Evolutionary conservation across 139 green algal species (phyloP).

Genomic region (Chlamydomonas sp.): DNA sequence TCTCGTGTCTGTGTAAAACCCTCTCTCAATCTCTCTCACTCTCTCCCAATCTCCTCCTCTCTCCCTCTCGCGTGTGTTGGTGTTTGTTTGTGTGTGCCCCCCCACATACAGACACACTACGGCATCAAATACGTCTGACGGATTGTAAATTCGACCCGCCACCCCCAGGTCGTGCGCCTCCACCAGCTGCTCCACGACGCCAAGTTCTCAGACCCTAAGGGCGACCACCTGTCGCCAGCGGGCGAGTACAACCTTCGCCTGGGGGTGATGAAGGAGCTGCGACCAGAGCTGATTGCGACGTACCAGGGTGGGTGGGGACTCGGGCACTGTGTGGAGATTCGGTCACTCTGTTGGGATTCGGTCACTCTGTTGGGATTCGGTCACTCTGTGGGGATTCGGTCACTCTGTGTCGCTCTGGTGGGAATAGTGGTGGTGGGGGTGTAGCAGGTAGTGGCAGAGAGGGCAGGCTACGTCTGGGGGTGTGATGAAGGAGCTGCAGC

Average conservation of each 20-base stretch:
- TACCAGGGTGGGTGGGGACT: constrained; percentile 48
- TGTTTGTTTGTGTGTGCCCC: not conserved
- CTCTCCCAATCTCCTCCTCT: not conserved
- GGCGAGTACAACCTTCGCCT: constrained; percentile 97
- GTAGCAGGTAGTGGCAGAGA: no score
- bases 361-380: no score
- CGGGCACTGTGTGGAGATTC: no score
- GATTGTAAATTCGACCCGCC: no score
- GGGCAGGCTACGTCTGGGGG: constrained; percentile 94
- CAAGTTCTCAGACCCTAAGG: constrained; percentile 68
- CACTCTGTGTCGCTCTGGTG: no score
- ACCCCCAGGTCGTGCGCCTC: constrained; percentile 63
- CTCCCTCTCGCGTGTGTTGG: not conserved
- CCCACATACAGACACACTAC: no score
- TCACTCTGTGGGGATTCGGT: no score
- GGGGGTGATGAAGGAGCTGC: constrained; percentile 94
- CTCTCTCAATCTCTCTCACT: no score
- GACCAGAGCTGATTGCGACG: constrained; percentile 89
- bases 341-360: no score
- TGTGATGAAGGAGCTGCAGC: constrained; percentile 94
- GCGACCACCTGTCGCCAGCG: constrained; percentile 64
- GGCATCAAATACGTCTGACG: no score
- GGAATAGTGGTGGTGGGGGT: no score
- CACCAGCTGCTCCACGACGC: constrained; percentile 86
- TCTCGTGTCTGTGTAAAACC: no score